A percentile compares a stretch with the other conserved stretches of the same genome.
phyloP scores from a whole-genome alignment of 2,329 filamentous ascomycete genomes.

The Madurella fahalii region DNA sequence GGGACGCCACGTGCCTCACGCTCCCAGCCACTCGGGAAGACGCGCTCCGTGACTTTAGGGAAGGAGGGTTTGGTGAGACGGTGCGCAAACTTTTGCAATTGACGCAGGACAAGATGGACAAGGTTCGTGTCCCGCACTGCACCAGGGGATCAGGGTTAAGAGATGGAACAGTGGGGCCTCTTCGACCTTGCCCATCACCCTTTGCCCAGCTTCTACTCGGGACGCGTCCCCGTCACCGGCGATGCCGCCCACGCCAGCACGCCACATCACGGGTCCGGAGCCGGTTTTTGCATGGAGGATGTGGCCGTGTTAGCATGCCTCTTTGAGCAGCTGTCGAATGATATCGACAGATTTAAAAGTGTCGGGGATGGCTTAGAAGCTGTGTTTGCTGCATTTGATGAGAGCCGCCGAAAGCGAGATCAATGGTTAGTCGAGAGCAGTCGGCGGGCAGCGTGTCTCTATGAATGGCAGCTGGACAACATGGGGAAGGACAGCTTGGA shows the following conservation, averaged over 20 bases:
- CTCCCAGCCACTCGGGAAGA: constrained; percentile 31
- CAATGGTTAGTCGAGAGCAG: constrained; percentile 50
- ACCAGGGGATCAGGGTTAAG: neutral
- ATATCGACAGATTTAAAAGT: constrained; percentile 28
- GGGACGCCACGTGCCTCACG: constrained; percentile 19
- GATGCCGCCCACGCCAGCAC: constrained; percentile 62
- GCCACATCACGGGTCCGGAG: constrained; percentile 57
- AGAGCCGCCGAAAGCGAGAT: constrained; percentile 43
- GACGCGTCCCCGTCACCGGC: constrained; percentile 48
- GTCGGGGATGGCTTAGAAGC: constrained; percentile 34
- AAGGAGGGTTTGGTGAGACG: constrained; percentile 29
- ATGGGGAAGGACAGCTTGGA: constrained; percentile 34
- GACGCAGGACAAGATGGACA: constrained; percentile 29
- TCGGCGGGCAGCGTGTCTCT: constrained; percentile 40
- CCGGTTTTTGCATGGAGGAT: constrained; percentile 56
- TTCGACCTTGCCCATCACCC: constrained; percentile 45
- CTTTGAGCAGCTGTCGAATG: constrained; percentile 35
- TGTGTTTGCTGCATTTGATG: constrained; percentile 50
- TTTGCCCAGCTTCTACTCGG: constrained; percentile 39
- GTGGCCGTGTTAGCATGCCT: constrained; percentile 41
- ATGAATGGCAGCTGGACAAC: constrained; percentile 42
- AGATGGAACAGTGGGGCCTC: constrained; percentile 38
- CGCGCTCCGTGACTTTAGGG: constrained; percentile 33
- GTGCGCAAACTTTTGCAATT: constrained; percentile 31
- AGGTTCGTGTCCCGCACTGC: constrained; percentile 24